A percentile compares a stretch with the other conserved stretches of the same genome.
These are phyloP conservation scores for Sarocladiaceae sp. DNA, from an alignment of 2,329 filamentous ascomycete genomes.

Conservation along the genomic window DNA sequence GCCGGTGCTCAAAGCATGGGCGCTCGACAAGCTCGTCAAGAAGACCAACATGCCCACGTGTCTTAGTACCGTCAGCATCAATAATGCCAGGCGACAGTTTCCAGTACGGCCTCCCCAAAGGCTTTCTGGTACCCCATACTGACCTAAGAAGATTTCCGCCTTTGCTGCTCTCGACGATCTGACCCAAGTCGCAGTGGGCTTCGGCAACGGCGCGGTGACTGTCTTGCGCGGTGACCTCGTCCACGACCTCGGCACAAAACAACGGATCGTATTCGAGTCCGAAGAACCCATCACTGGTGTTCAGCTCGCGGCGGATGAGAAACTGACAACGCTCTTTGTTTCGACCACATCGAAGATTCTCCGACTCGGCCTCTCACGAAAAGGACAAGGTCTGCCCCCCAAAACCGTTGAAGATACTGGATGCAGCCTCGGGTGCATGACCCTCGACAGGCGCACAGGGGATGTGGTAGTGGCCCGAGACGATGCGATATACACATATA, in stretches of 20 bases:
- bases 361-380: conserved; percentile 78
- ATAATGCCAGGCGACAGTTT: conserved; percentile 87
- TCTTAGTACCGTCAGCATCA: conserved; percentile 75
- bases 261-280: conserved; percentile 91
- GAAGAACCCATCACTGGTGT: conserved; percentile 94
- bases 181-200: conserved; percentile 88
- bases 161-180: conserved; percentile 84
- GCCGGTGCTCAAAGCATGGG: conserved; percentile 94
- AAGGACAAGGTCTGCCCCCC: conserved; percentile 82
- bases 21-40: conserved; percentile 86
- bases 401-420: conserved; percentile 84
- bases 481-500: conserved; percentile 94
- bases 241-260: conserved; percentile 88
- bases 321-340: conserved; percentile 75
- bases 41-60: conserved; percentile 87
- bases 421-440: conserved; percentile 93
- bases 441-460: conserved; percentile 68
- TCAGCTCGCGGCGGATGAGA: conserved; percentile 59
- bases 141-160: conserved; percentile 61
- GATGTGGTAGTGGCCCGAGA: conserved; percentile 90
- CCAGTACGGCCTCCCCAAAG: conserved; percentile 38
- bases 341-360: conserved; percentile 84
- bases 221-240: conserved; percentile 91
- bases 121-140: conserved; percentile 1
- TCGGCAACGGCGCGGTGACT: conserved; percentile 90